Evolutionary conservation across 768 basidiomycete species (phyloP).

Genomic region (Suillus spraguei): DNA sequence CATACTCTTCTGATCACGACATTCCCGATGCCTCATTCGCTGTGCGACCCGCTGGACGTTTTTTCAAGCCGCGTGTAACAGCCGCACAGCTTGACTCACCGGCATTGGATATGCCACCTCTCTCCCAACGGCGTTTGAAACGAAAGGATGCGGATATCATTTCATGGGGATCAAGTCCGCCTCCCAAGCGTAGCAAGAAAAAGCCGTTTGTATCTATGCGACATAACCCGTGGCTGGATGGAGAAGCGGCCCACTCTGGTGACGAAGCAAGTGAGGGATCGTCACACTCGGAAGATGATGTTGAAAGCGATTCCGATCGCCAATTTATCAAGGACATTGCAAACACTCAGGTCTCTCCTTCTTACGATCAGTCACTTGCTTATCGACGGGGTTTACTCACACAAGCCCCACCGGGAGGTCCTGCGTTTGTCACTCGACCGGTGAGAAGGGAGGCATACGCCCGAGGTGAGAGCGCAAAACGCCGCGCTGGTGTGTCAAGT

Average conservation of each 20-base stretch:
- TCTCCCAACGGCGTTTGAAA: conserved; percentile 28
- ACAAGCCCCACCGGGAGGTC: conserved; percentile 55
- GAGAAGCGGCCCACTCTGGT: conserved; percentile 78
- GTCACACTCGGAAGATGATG: conserved; percentile 53
- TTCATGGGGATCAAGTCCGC: conserved; percentile 22
- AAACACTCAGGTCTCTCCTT: conserved; percentile 67
- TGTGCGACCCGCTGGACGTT: conserved; percentile 41
- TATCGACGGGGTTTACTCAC: conserved; percentile 78
- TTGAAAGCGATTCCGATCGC: conserved; percentile 67
- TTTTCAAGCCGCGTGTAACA: conserved; percentile 27
- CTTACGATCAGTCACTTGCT: conserved; percentile 71
- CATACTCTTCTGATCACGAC: conserved; percentile 23
- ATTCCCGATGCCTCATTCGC: conserved; percentile 47
- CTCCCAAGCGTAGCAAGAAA: conserved; percentile 18
- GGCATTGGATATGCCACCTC: conserved; percentile 35
- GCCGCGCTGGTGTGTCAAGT: conserved; percentile 47
- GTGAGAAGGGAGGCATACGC: conserved; percentile 45
- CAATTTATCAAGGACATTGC: conserved; percentile 65
- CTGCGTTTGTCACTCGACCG: conserved; percentile 58
- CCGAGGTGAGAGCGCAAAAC: conserved; percentile 35
- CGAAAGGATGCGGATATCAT: conserved; percentile 31
- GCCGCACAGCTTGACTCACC: conserved; percentile 31
- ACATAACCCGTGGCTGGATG: conserved; percentile 56
- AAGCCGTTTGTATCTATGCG: conserved; percentile 37
- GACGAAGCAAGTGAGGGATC: conserved; percentile 72